Conservation (phyloP, 2,329 filamentous ascomycete species). For the Penicillium sp. region DNA sequence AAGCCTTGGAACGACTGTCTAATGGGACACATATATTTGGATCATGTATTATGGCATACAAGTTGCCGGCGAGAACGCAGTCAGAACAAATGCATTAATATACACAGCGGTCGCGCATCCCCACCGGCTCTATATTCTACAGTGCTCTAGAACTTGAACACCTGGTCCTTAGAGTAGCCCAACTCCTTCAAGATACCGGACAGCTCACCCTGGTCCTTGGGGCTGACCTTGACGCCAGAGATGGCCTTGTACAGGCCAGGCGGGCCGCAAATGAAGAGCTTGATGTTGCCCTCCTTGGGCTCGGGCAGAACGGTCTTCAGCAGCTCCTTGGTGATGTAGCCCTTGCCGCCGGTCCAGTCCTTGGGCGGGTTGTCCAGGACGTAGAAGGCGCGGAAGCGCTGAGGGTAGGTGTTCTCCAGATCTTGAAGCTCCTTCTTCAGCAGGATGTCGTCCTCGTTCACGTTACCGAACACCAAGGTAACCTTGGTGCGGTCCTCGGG, state of each 20-base stretch:
- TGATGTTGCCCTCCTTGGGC: slow-evolving; percentile 86
- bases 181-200: slow-evolving; percentile 75
- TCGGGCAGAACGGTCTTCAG: slow-evolving; percentile 92
- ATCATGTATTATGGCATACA: slow-evolving; percentile 5
- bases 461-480: slow-evolving; percentile 88
- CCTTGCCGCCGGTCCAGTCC: slow-evolving; percentile 70
- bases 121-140: slow-evolving; percentile 13
- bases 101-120: slow-evolving; percentile 8
- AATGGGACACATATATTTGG: slow-evolving; percentile 4
- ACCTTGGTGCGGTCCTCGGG: slow-evolving; percentile 96
- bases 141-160: slow-evolving; percentile 77
- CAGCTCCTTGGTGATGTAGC: slow-evolving; percentile 82
- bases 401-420: slow-evolving; percentile 91
- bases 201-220: slow-evolving; percentile 90
- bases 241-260: slow-evolving; percentile 91
- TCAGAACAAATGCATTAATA: slow-evolving; percentile 17
- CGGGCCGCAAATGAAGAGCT: slow-evolving; percentile 93
- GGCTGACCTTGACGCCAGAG: slow-evolving; percentile 82
- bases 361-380: slow-evolving; percentile 78
- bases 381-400: slow-evolving; percentile 94
- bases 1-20: not conserved
- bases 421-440: slow-evolving; percentile 77
- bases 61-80: slow-evolving; percentile 6
- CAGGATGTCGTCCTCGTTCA: slow-evolving; percentile 84
- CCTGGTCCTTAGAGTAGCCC: slow-evolving; percentile 80